Percentiles rank a stretch among this genome's conserved stretches.
Conservation (phyloP, 345 rosid species). For the Conringia planisiliqua region DNA sequence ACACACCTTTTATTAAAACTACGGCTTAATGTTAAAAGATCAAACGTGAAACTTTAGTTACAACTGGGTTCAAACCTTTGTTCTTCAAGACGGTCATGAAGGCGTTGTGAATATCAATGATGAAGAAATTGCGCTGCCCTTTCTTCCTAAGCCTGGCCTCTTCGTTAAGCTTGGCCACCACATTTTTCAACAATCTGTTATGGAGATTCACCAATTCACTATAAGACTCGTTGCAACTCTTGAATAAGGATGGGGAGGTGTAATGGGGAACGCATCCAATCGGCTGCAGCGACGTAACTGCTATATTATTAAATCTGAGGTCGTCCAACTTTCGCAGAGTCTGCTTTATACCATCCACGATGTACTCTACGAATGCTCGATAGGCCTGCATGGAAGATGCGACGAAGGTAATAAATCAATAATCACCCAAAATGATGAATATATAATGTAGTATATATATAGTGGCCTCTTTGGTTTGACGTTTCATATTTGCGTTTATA, state of each 20-base stretch:
- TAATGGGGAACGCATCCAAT: constrained; percentile 55
- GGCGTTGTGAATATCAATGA: too few relatives aligned
- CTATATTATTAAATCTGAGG: constrained; percentile 39
- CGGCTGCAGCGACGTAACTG: constrained; percentile 42
- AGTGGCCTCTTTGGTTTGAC: too few relatives aligned
- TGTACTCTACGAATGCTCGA: constrained; percentile 28
- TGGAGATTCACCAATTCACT: constrained; percentile 41
- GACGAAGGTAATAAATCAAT: too few relatives aligned
- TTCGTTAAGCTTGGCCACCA: constrained; percentile 30
- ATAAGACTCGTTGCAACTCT: constrained; percentile 38
- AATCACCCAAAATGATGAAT: too few relatives aligned
- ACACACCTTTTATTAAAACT: neutral
- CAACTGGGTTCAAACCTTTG: neutral
- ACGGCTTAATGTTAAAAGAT: neutral
- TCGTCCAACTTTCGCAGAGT: neutral
- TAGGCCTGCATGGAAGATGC: too few relatives aligned
- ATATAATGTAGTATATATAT: too few relatives aligned
- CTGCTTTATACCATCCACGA: too few relatives aligned
- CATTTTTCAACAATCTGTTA: constrained; percentile 41
- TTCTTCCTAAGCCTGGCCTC: neutral
- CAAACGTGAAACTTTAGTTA: neutral
- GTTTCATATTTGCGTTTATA: too few relatives aligned
- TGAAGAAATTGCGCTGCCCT: constrained; percentile 6
- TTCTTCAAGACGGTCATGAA: too few relatives aligned
- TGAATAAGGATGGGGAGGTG: constrained; percentile 32